Percentiles rank a stretch among this genome's conserved stretches.
Conservation (phyloP, 2,329 filamentous ascomycete species). For the Fusarium illudens region DNA sequence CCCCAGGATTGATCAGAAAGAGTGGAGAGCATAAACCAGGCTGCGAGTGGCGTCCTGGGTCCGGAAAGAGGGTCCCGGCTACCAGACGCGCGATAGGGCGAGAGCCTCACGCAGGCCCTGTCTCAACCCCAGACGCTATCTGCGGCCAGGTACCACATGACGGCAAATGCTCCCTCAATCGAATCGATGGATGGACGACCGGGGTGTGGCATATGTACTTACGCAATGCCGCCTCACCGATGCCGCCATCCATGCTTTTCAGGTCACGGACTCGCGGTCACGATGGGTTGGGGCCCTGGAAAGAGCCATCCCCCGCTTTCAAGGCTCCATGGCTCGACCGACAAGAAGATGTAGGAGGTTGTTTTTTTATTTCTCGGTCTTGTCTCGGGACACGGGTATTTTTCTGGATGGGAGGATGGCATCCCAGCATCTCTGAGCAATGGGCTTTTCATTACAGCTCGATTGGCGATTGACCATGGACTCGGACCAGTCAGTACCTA, state of each 20-base stretch:
- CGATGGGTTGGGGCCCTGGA: slow-evolving; percentile 30
- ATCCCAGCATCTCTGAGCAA: background rate
- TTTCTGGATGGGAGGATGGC: background rate
- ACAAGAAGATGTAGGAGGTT: background rate
- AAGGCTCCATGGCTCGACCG: background rate
- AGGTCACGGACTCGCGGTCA: slow-evolving; percentile 41
- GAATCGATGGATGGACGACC: slow-evolving; percentile 4
- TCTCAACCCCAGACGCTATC: slow-evolving; percentile 34
- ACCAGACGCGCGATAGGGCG: slow-evolving; percentile 29
- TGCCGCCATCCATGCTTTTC: slow-evolving; percentile 36
- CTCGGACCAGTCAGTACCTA: background rate
- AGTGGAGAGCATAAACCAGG: slow-evolving; percentile 16
- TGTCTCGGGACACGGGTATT: slow-evolving; percentile 9
- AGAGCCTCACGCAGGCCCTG: slow-evolving; percentile 22
- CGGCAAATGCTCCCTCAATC: slow-evolving; percentile 20
- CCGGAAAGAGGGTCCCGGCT: slow-evolving; percentile 9
- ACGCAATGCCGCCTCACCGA: slow-evolving; percentile 38
- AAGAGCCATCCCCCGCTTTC: slow-evolving; percentile 18
- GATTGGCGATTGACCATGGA: background rate
- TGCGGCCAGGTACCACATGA: slow-evolving; percentile 35
- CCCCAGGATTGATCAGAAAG: slow-evolving; percentile 36
- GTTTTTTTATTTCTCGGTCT: slow-evolving; percentile 1
- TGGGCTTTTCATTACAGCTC: background rate
- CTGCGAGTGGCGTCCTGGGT: slow-evolving; percentile 19
- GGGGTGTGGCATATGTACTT: slow-evolving; percentile 1